phyloP scores from a whole-genome alignment of 2,329 filamentous ascomycete genomes.

The Meredithiella fracta region DNA sequence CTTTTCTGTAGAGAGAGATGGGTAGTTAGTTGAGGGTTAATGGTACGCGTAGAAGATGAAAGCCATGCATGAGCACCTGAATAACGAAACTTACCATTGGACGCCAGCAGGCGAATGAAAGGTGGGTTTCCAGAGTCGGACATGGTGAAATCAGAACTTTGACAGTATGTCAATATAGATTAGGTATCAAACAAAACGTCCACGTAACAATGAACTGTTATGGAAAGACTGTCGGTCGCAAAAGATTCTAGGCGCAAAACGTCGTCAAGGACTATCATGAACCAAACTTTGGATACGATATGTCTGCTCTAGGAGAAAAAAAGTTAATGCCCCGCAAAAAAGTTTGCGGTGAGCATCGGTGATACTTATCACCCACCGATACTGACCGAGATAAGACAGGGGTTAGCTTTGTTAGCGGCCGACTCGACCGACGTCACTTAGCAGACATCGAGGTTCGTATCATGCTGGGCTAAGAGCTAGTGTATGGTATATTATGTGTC shows the following conservation, averaged over 20 bases:
- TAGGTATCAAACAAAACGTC: background rate
- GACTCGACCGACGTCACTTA: background rate
- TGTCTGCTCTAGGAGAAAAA: background rate
- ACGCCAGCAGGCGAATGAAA: slow-evolving; percentile 70
- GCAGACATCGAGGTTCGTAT: background rate
- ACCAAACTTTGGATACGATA: background rate
- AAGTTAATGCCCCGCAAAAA: slow-evolving; percentile 14
- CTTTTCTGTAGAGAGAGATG: slow-evolving; percentile 42
- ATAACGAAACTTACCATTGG: slow-evolving; percentile 46
- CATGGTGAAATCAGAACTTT: background rate
- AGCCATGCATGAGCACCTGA: background rate
- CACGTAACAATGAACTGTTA: background rate
- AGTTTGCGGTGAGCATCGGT: slow-evolving; percentile 14
- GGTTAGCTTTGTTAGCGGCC: too few relatives aligned
- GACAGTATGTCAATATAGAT: background rate
- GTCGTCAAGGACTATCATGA: background rate
- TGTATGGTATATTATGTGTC: background rate
- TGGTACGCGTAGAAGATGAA: background rate
- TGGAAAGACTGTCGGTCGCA: background rate
- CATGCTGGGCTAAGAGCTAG: background rate
- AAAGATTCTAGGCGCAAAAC: background rate
- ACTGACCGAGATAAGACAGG: slow-evolving; percentile 9
- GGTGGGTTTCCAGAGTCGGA: slow-evolving; percentile 36
- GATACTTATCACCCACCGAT: slow-evolving; percentile 9
- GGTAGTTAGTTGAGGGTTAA: background rate